Base-by-base conservation (phyloP, 257 asterid species). In the Solanum arcanum region DNA sequence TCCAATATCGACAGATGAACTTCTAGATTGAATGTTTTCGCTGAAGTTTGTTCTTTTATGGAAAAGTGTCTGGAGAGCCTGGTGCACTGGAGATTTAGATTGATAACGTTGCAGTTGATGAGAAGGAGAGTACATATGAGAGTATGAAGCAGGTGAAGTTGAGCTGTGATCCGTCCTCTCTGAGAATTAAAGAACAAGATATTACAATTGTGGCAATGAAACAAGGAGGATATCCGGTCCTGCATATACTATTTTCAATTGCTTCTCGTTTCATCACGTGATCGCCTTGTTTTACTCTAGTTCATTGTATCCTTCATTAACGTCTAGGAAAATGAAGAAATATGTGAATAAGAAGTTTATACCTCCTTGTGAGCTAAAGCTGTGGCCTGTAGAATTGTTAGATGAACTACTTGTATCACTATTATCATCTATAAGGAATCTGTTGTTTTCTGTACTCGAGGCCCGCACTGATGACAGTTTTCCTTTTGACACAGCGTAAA, bases 401-500 rank as follows among this genome's bases (percentile, higher is more conserved):
- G 89, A 47, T 39, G 95, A 90, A 89, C 86, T 86, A 86, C 97
- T 93, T 69, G 91, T 83, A 16, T 94, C 96, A 70, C 95, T 94
- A 56, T 86, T 69, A 75, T 92, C 92, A 87, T 92, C 96, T 89
- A 88, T 85, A 78, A 78, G 16, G 85, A 68, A 69, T 89, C 86
- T 84, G 39, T 85, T 88, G 81, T 91, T 91, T 83, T 89, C 97
- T 66, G 95, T 92, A 90, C 92, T 94, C 56, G 99, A 93, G 16
- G 97, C 94, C 74, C 97, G 92, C 37, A 94, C 41, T 14, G 98
- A 94, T 21, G 93, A 91, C 68, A 94, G 87, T 88, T 94, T 93
- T 78, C 98, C 99, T 87, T 94, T 95, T 27, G 98, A 91, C 85
- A 96, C 92, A 56, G 92, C 98, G 88, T 94, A 95, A 21, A 94